Percentiles rank a stretch among this genome's conserved stretches.
phyloP scores from a whole-genome alignment of 352 stramenopile species.

The Stephanocyclus meneghinianus region DNA sequence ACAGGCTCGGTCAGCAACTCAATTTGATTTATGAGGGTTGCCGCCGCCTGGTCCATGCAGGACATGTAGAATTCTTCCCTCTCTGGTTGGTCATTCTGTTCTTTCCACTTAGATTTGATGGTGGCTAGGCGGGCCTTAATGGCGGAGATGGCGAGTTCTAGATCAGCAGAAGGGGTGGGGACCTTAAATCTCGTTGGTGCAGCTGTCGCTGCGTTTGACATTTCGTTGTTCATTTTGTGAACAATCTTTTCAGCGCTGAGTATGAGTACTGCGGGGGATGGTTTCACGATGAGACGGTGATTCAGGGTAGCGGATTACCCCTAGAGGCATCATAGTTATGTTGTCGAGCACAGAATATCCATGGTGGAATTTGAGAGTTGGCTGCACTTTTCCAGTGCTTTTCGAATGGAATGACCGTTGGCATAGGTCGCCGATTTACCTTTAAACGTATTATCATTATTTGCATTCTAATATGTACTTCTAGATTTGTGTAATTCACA shows the following conservation, averaged over 20 bases:
- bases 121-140: slow-evolving; percentile 18
- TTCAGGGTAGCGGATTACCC: no score
- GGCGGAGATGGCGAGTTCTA: slow-evolving; percentile 16
- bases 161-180: slow-evolving; percentile 14
- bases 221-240: background rate
- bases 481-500: no score
- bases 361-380: no score
- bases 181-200: background rate
- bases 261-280: background rate
- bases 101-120: slow-evolving; percentile 15
- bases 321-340: no score
- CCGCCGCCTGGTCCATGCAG: slow-evolving; percentile 25
- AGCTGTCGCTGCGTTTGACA: background rate
- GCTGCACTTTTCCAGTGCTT: no score
- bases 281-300: no score
- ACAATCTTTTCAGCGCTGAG: background rate
- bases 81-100: slow-evolving; percentile 17
- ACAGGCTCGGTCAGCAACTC: slow-evolving; percentile 15
- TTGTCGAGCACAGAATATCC: no score
- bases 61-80: slow-evolving; percentile 37
- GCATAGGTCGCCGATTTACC: no score
- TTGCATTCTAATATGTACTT: no score
- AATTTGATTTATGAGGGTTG: slow-evolving; percentile 29
- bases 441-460: no score
- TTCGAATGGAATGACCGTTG: no score